These are phyloP conservation scores for Tulasnella sp. DNA, from an alignment of 768 basidiomycete genomes.

Conservation along the genomic window DNA sequence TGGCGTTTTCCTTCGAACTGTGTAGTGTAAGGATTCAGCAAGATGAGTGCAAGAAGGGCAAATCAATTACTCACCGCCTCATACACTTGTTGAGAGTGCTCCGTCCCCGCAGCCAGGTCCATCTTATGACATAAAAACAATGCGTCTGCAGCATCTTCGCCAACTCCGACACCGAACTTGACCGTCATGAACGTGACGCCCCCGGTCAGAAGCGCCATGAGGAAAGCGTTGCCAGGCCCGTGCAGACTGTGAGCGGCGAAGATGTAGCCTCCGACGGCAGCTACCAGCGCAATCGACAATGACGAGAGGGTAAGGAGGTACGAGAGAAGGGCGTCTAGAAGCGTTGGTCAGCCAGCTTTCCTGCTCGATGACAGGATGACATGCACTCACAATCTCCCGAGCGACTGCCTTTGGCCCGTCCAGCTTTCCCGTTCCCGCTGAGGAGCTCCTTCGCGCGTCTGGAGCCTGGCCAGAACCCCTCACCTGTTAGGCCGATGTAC, in stretches of 20 bases:
- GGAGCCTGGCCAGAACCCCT: slow-evolving; percentile 51
- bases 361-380: not conserved
- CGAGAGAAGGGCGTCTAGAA: slow-evolving; percentile 55
- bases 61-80: slow-evolving; percentile 36
- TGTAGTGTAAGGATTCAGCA: not conserved
- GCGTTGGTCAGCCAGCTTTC: not conserved
- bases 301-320: slow-evolving; percentile 50
- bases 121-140: slow-evolving; percentile 59
- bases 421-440: slow-evolving; percentile 26
- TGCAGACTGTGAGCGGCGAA: slow-evolving; percentile 75
- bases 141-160: slow-evolving; percentile 62
- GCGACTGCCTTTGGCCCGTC: slow-evolving; percentile 21
- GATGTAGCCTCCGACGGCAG: slow-evolving; percentile 71
- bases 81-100: slow-evolving; percentile 43
- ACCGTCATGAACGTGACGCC: slow-evolving; percentile 73
- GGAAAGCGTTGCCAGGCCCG: slow-evolving; percentile 60
- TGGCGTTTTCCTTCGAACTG: slow-evolving; percentile 10
- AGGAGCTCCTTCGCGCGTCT: slow-evolving; percentile 47
- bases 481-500: slow-evolving; percentile 67
- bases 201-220: slow-evolving; percentile 65
- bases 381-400: slow-evolving; percentile 29
- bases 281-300: slow-evolving; percentile 68
- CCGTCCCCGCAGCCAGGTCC: slow-evolving; percentile 43
- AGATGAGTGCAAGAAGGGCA: not conserved
- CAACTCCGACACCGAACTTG: slow-evolving; percentile 68